A percentile compares a stretch with the other conserved stretches of the same genome.
These are phyloP conservation scores for Mrakia hoshinonis DNA, from an alignment of 768 basidiomycete species.

Conservation along the genomic window DNA sequence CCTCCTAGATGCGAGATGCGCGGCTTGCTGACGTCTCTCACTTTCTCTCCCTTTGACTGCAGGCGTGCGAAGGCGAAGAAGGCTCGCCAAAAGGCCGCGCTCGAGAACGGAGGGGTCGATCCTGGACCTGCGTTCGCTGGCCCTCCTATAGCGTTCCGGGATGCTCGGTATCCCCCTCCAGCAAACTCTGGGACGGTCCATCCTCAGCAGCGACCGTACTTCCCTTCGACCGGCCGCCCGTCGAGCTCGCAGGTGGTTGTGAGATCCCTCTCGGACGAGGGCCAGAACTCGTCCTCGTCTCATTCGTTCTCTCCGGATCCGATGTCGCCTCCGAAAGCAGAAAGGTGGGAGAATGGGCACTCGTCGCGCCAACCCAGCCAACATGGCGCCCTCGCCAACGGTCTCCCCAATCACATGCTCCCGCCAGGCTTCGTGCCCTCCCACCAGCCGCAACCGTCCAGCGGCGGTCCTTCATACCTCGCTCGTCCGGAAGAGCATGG, in stretches of 20 bases:
- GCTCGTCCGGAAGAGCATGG: background rate
- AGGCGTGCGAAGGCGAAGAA: slow-evolving; percentile 80
- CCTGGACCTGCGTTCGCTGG: background rate
- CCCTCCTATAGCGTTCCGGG: background rate
- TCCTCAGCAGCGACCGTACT: background rate
- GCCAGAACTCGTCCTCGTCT: background rate
- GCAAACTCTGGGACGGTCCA: background rate
- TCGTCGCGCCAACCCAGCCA: background rate
- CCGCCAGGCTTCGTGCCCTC: background rate
- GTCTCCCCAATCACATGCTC: background rate
- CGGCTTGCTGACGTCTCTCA: slow-evolving; percentile 21
- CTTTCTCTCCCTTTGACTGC: slow-evolving; percentile 19
- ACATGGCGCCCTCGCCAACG: background rate
- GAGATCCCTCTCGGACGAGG: background rate
- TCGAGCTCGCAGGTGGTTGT: background rate
- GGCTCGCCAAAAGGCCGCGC: slow-evolving; percentile 47
- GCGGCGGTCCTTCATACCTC: background rate
- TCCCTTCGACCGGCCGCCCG: background rate
- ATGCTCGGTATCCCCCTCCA: background rate
- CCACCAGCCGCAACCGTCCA: background rate
- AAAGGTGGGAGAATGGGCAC: background rate
- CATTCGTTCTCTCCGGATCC: background rate
- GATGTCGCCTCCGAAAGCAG: background rate
- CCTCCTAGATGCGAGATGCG: too few relatives aligned
- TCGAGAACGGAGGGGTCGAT: background rate